Evolutionary conservation across 495 filamentous ascomycete species (phyloP).

Genomic region (Penicillium egyptiacum): DNA sequence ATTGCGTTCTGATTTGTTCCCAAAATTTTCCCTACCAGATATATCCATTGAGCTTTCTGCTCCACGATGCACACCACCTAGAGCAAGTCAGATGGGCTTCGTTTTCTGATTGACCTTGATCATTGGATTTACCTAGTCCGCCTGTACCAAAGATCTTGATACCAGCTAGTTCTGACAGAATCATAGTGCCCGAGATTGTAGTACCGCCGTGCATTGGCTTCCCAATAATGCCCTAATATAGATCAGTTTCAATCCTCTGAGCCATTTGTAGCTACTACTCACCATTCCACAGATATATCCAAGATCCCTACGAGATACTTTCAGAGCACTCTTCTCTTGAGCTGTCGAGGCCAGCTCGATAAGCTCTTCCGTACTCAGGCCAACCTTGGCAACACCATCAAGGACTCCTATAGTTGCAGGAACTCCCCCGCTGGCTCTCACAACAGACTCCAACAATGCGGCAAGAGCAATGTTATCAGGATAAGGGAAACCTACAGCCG

Average conservation of each 20-base stretch:
- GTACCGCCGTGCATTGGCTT: constrained; percentile 80
- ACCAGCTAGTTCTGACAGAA: constrained; percentile 81
- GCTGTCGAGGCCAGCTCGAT: constrained; percentile 66
- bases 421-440: constrained; percentile 77
- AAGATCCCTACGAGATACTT: constrained; percentile 84
- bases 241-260: constrained; percentile 13
- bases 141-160: constrained; percentile 93
- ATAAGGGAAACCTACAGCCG: constrained; percentile 73
- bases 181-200: constrained; percentile 89
- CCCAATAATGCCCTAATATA: constrained; percentile 57
- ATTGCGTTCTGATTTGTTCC: not conserved
- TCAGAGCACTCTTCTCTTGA: constrained; percentile 61
- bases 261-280: constrained; percentile 22
- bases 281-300: constrained; percentile 79
- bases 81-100: constrained; percentile 14
- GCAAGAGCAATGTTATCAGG: constrained; percentile 75
- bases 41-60: constrained; percentile 86
- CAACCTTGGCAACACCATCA: constrained; percentile 77
- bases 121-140: constrained; percentile 41
- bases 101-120: not conserved
- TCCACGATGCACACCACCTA: constrained; percentile 91
- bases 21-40: constrained; percentile 47
- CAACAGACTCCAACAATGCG: constrained; percentile 66
- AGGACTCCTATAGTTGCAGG: constrained; percentile 91
- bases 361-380: constrained; percentile 68